Evolutionary conservation across 2,329 filamentous ascomycete species (phyloP), one percentile per base, ranked within the genome.

Genomic region (Paraphoma sp.): DNA sequence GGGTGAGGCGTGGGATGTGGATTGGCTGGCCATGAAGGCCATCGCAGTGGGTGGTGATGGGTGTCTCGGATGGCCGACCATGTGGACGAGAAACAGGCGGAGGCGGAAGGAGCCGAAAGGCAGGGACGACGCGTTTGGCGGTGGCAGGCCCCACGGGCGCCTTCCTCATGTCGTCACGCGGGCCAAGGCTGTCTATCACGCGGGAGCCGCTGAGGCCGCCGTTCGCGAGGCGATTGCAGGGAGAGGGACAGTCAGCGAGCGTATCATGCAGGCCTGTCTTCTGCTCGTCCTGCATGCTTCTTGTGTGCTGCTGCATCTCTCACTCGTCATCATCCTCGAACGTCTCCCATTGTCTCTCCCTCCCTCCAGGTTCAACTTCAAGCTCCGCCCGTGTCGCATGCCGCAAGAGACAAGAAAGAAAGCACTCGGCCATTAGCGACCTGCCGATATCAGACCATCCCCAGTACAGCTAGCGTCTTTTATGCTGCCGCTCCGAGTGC

Each of bases 381-480:
- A 43, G 45, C 2, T 14, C 14, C 33, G 33, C 9, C 9, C 3
- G 33, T 36, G 33, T 36, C 14, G 33, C 10, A 36, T 36, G 33
- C 33, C 33, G 33, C 33, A 36, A 10, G 33, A 23, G 23, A 23
- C 3, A 23, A 23, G n/a, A n/a, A n/a, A n/a, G n/a, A n/a, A 3
- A 23, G 23, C 23, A 23, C 23, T 23, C 3, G 23, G 61, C 63
- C 57, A 42, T 55, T 62, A 65, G 62, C 62, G 61, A 62, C 49
- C 43, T 48, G 33, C 33, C 10, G 33, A 3, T 52, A 38, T 30
- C 45, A 38, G 45, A 42, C 67, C 65, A 65, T 46, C 38, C 64
- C 65, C 47, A 33, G 50, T 59, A 45, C 52, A 61, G 62, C 48
- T 71, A 69, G 69, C 54, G 46, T 6, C n/a, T 44, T 38, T 23